These are phyloP conservation scores for Cinnamomum chago DNA, from an alignment of 164 flowering plant species.

Conservation along the genomic window DNA sequence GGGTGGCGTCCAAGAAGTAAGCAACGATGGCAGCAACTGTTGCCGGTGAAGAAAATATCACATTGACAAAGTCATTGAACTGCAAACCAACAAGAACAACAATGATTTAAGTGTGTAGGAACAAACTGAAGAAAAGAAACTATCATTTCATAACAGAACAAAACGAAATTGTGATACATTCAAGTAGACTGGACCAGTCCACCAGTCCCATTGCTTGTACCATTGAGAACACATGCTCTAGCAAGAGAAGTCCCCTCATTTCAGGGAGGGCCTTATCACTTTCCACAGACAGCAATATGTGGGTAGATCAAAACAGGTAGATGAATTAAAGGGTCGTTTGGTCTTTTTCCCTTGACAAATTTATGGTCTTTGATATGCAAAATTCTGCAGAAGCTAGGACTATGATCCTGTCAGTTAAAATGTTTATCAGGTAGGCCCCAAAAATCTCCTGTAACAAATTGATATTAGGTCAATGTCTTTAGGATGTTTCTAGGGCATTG, in stretches of 20 bases:
- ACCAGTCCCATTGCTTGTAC: neutral
- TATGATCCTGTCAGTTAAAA: neutral
- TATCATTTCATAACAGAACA: neutral
- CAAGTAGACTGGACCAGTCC: neutral
- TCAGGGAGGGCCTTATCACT: neutral
- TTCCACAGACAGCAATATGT: neutral
- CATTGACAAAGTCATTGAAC: constrained; percentile 72
- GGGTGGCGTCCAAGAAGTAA: constrained; percentile 62
- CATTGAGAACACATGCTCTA: neutral
- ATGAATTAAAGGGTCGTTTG: neutral
- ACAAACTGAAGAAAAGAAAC: neutral
- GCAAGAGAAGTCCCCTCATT: neutral
- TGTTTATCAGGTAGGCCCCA: neutral
- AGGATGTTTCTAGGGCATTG: neutral
- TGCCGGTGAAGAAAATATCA: constrained; percentile 80
- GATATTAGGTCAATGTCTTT: neutral
- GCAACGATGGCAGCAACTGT: constrained; percentile 64
- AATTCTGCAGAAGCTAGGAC: neutral
- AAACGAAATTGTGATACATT: no score
- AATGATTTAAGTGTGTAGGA: neutral
- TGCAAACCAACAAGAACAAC: constrained; percentile 24
- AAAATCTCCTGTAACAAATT: no score
- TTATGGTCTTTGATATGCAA: neutral
- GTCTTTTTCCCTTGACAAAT: neutral
- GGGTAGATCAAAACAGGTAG: neutral